phyloP scores from a whole-genome alignment of 305 asterid genomes.

The Fraxinus sp. region DNA sequence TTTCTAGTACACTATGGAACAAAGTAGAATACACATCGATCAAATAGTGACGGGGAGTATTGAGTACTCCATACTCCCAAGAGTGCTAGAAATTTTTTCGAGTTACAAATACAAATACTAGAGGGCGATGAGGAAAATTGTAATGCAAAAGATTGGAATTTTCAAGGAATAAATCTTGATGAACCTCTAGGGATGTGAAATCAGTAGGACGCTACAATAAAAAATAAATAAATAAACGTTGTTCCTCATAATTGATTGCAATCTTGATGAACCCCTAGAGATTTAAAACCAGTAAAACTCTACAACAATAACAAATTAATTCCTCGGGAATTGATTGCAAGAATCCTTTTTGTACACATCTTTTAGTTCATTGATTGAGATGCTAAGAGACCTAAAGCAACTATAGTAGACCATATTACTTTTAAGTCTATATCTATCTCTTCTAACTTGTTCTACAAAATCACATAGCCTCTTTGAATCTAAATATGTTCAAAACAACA shows the following conservation, averaged over 20 bases:
- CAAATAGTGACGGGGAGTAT: neutral
- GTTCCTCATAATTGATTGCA: neutral
- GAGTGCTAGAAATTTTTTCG: neutral
- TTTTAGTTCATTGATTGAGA: neutral
- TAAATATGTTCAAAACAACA: neutral
- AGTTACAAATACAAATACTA: neutral
- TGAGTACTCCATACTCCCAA: neutral
- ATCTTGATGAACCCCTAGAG: neutral
- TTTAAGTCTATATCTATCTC: neutral
- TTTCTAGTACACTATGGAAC: neutral
- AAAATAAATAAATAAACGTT: too few species aligned
- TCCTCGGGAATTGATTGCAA: neutral
- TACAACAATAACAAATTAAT: neutral
- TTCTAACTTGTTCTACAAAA: neutral
- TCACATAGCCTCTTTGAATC: neutral
- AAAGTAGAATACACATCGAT: neutral
- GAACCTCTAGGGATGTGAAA: neutral
- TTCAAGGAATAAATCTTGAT: neutral
- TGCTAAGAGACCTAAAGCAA: neutral
- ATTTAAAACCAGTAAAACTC: neutral
- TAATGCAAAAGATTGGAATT: neutral
- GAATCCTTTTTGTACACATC: neutral
- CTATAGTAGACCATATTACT: neutral
- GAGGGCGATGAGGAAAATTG: neutral
- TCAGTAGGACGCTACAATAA: neutral